phyloP scores from a whole-genome alignment of 768 basidiomycete genomes.

The Epithele typhae region DNA sequence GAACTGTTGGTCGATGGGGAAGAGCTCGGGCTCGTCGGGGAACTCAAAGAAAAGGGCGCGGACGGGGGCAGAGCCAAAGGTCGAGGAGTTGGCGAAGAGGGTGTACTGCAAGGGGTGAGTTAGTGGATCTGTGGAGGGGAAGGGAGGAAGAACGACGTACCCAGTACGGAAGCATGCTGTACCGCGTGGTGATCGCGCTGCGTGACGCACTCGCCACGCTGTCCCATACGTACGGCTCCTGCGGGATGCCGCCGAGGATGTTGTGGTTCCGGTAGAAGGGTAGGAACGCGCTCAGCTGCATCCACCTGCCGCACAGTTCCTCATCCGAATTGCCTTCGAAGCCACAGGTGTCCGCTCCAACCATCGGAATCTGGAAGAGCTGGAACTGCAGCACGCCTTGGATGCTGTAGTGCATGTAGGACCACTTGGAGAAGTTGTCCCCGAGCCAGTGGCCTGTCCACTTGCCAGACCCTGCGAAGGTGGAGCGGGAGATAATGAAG shows the following conservation, averaged over 20 bases:
- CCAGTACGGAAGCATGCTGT: slow-evolving; percentile 76
- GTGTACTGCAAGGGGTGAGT: slow-evolving; percentile 47
- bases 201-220: slow-evolving; percentile 71
- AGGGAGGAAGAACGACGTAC: slow-evolving; percentile 30
- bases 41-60: slow-evolving; percentile 78
- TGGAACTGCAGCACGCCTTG: slow-evolving; percentile 83
- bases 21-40: slow-evolving; percentile 61
- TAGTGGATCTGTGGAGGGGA: too few species aligned
- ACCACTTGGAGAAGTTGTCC: slow-evolving; percentile 74
- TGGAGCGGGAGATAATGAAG: slow-evolving; percentile 69
- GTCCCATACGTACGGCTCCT: slow-evolving; percentile 80
- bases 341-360: slow-evolving; percentile 75
- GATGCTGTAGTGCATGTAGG: slow-evolving; percentile 64
- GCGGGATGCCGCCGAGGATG: slow-evolving; percentile 53
- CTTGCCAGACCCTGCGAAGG: slow-evolving; percentile 63
- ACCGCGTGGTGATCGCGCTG: slow-evolving; percentile 63
- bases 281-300: slow-evolving; percentile 74
- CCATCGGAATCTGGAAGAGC: slow-evolving; percentile 78
- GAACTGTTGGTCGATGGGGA: slow-evolving; percentile 63
- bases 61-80: slow-evolving; percentile 61
- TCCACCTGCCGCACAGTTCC: slow-evolving; percentile 81
- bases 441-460: slow-evolving; percentile 79
- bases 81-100: slow-evolving; percentile 65
- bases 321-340: slow-evolving; percentile 70
- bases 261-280: slow-evolving; percentile 86